Evolutionary conservation across 495 filamentous ascomycete species (phyloP).

Genomic region (Podospora sp.): DNA sequence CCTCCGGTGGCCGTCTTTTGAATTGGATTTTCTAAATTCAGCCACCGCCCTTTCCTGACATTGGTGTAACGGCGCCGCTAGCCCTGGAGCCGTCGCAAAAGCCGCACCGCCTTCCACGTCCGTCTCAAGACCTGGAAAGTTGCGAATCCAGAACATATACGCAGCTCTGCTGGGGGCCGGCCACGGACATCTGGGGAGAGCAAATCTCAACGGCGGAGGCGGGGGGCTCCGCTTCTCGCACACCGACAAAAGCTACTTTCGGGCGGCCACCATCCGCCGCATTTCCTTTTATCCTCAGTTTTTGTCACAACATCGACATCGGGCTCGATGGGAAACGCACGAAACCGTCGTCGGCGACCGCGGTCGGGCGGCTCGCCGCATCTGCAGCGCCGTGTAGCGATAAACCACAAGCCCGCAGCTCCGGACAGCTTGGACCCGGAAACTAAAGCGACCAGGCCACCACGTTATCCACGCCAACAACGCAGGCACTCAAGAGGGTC

Average conservation of each 20-base stretch:
- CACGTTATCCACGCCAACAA: background rate
- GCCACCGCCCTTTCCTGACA: constrained; percentile 1
- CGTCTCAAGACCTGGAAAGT: background rate
- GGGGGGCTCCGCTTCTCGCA: background rate
- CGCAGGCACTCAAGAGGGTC: background rate
- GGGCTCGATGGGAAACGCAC: background rate
- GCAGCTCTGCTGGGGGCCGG: background rate
- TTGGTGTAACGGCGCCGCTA: background rate
- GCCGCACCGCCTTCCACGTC: background rate
- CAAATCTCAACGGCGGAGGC: background rate
- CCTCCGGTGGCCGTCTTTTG: background rate
- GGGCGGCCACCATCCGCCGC: background rate
- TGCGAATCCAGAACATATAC: background rate
- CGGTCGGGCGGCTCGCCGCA: background rate
- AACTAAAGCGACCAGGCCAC: too few species aligned
- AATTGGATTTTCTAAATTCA: background rate
- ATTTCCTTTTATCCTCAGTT: background rate
- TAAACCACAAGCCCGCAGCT: too few species aligned
- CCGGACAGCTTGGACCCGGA: too few species aligned
- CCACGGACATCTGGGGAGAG: background rate
- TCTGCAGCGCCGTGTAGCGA: too few species aligned
- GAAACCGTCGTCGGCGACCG: background rate
- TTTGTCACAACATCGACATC: background rate
- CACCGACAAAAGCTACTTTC: background rate
- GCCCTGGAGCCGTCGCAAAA: background rate